These are phyloP conservation scores for Samsoniella hepiali DNA, from an alignment of 2,329 filamentous ascomycete species.

Conservation along the genomic window DNA sequence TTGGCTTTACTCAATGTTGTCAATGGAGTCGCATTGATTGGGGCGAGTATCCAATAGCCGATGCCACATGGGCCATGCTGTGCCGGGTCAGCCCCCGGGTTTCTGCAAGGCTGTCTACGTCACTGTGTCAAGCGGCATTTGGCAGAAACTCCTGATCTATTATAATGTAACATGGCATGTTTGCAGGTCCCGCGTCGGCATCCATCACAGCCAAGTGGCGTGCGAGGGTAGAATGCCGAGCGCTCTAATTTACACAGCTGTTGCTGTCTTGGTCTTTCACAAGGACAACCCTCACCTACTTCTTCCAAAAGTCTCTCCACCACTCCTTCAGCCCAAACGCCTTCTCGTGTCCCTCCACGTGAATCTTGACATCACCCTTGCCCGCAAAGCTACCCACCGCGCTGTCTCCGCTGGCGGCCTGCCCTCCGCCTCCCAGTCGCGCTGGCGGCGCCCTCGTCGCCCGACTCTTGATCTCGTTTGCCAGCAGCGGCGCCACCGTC, in stretches of 20 bases:
- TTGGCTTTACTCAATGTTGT: not conserved
- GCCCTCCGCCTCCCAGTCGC: slow-evolving; percentile 29
- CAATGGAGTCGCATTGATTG: slow-evolving; percentile 8
- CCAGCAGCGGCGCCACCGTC: slow-evolving; percentile 75
- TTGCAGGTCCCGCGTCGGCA: not conserved
- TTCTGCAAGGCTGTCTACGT: not conserved
- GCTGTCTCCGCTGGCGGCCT: slow-evolving; percentile 35
- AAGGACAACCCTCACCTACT: slow-evolving; percentile 7
- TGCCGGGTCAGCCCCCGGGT: not conserved
- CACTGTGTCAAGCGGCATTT: not conserved
- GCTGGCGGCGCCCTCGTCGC: slow-evolving; percentile 49
- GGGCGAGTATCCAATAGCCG: slow-evolving; percentile 11
- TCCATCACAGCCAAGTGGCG: not conserved
- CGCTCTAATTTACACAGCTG: not conserved
- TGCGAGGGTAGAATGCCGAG: not conserved
- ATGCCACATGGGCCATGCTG: not conserved
- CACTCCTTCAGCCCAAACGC: slow-evolving; percentile 87
- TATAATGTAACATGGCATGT: not conserved
- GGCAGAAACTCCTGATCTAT: not conserved
- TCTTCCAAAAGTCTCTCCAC: slow-evolving; percentile 74
- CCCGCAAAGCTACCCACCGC: slow-evolving; percentile 60
- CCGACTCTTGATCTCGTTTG: slow-evolving; percentile 68
- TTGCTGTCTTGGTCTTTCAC: not conserved
- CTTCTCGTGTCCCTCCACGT: slow-evolving; percentile 71
- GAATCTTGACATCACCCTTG: slow-evolving; percentile 49